Evolutionary conservation across 306 rosid species (phyloP).

Genomic region (Cucurbita ficifolia): DNA sequence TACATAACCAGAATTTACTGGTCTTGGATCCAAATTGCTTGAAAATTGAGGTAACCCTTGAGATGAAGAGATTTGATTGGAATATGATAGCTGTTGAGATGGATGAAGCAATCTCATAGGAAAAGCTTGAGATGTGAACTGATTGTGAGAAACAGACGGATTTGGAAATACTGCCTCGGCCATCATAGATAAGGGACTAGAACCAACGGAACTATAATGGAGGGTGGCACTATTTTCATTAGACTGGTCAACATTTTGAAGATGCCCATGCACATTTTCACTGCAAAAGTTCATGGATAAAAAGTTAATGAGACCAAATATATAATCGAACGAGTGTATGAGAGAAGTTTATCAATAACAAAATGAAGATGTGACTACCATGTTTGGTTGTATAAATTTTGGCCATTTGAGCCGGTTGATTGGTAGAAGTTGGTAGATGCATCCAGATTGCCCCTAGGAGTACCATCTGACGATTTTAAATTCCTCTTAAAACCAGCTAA

Average conservation of each 20-base stretch:
- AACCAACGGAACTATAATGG: slow-evolving; percentile 17
- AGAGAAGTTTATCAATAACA: neutral
- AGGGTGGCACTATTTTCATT: slow-evolving; percentile 15
- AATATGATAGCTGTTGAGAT: slow-evolving; percentile 19
- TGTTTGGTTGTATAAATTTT: slow-evolving; percentile 11
- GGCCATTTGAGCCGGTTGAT: slow-evolving; percentile 16
- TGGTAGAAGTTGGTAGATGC: slow-evolving; percentile 14
- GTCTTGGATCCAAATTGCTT: slow-evolving; percentile 19
- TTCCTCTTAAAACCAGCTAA: slow-evolving; percentile 10
- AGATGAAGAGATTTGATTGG: slow-evolving; percentile 17
- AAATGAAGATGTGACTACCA: slow-evolving; percentile 20
- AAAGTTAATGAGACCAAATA: neutral
- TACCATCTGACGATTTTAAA: slow-evolving; percentile 6
- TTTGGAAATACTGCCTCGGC: slow-evolving; percentile 10
- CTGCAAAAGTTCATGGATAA: slow-evolving; percentile 15
- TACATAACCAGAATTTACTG: slow-evolving; percentile 14
- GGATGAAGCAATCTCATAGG: slow-evolving; percentile 31
- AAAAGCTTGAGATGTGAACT: slow-evolving; percentile 25
- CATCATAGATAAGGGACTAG: slow-evolving; percentile 17
- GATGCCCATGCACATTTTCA: slow-evolving; percentile 29
- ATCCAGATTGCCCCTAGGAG: slow-evolving; percentile 17
- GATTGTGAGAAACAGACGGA: slow-evolving; percentile 19
- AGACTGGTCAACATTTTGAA: slow-evolving; percentile 27
- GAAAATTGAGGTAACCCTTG: slow-evolving; percentile 17
- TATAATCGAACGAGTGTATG: neutral